A percentile compares a stretch with the other conserved stretches of the same genome.
These are phyloP conservation scores for Globisporangium carolinianum DNA, from an alignment of 352 stramenopile genomes.

Conservation along the genomic window DNA sequence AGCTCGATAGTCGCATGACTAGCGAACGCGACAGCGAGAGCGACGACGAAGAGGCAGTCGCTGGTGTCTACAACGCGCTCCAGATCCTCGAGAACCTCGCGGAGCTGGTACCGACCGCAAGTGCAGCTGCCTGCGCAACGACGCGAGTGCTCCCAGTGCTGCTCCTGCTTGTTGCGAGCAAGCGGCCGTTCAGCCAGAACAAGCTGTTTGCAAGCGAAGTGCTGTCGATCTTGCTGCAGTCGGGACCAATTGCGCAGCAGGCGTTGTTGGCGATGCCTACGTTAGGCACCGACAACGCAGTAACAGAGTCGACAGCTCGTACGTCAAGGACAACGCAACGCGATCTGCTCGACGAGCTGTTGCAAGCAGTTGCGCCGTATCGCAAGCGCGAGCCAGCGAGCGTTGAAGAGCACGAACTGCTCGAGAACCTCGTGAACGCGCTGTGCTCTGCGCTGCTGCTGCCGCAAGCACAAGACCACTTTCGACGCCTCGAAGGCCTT, in stretches of 20 bases:
- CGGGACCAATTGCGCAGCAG: conserved; percentile 30
- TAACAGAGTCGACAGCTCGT: neutral
- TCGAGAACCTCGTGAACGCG: conserved; percentile 91
- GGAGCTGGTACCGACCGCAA: conserved; percentile 45
- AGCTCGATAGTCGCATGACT: conserved; percentile 19
- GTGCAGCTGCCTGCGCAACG: conserved; percentile 29
- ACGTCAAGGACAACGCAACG: neutral
- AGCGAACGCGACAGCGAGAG: conserved; percentile 7
- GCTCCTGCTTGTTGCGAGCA: conserved; percentile 34
- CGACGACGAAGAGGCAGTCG: conserved; percentile 48
- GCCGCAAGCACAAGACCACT: conserved; percentile 36
- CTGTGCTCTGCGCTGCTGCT: conserved; percentile 76
- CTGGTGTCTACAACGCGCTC: conserved; percentile 72
- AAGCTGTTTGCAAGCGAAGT: conserved; percentile 85
- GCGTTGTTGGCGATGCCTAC: conserved; percentile 22
- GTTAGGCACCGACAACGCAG: neutral
- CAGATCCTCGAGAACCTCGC: conserved; percentile 79
- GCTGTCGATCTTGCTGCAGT: conserved; percentile 79
- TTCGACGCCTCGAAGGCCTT: conserved; percentile 79
- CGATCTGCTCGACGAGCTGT: conserved; percentile 88
- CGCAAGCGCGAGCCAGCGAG: conserved; percentile 74
- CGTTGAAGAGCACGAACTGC: conserved; percentile 87
- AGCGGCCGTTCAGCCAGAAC: conserved; percentile 46
- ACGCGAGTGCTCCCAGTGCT: conserved; percentile 59
- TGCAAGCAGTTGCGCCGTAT: conserved; percentile 87